These are phyloP conservation scores for Phytophthora uliginosa DNA, from an alignment of 352 stramenopile genomes.

Conservation along the genomic window DNA sequence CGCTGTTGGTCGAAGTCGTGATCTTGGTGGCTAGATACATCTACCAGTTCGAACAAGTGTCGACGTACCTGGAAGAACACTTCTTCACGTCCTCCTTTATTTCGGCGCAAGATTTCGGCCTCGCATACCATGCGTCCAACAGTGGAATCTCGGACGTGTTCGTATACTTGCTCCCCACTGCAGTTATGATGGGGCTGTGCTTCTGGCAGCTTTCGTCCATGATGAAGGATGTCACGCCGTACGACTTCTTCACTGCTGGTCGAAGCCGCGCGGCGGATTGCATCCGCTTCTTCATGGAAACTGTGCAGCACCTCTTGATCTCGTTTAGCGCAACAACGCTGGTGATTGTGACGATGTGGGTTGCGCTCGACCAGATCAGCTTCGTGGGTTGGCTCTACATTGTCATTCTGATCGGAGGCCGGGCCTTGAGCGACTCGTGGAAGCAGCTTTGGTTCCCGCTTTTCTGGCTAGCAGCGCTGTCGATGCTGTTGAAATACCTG, in stretches of 20 bases:
- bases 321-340: conserved; percentile 77
- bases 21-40: conserved; percentile 82
- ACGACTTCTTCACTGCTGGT: conserved; percentile 73
- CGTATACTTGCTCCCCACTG: conserved; percentile 81
- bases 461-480: conserved; percentile 79
- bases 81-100: conserved; percentile 85
- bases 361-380: conserved; percentile 68
- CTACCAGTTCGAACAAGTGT: conserved; percentile 84
- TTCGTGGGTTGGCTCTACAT: conserved; percentile 78
- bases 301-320: conserved; percentile 70
- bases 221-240: conserved; percentile 67
- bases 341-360: conserved; percentile 77
- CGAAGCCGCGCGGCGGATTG: conserved; percentile 62
- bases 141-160: conserved; percentile 78
- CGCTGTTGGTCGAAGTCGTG: conserved; percentile 72
- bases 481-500: conserved; percentile 67
- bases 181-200: conserved; percentile 74
- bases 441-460: conserved; percentile 82
- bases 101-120: conserved; percentile 74
- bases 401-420: conserved; percentile 64
- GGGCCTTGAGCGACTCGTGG: conserved; percentile 68
- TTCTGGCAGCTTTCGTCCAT: conserved; percentile 89
- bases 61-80: conserved; percentile 66
- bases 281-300: conserved; percentile 65
- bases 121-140: conserved; percentile 73